Evolutionary conservation across 805 yeast genomes (phyloP).

Genomic region (Candida easanensis): DNA sequence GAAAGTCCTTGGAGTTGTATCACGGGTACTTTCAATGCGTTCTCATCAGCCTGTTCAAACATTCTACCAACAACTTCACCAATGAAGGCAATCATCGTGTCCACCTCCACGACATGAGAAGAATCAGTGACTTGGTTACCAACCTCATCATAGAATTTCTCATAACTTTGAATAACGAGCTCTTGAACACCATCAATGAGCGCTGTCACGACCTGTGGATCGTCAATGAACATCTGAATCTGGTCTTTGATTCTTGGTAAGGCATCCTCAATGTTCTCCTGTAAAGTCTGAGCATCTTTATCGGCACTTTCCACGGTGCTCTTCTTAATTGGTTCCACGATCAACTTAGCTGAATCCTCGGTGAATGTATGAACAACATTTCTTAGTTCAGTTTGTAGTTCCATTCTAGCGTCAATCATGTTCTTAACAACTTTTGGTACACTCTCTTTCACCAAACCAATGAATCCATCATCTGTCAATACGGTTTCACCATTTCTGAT

Average conservation of each 20-base stretch:
- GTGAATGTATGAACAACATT: constrained; percentile 62
- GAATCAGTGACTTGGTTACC: constrained; percentile 28
- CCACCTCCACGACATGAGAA: constrained; percentile 60
- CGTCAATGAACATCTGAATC: constrained; percentile 54
- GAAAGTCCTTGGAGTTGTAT: not conserved
- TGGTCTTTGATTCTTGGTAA: constrained; percentile 55
- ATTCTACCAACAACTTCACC: constrained; percentile 33
- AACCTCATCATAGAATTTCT: constrained; percentile 40
- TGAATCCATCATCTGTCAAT: constrained; percentile 25
- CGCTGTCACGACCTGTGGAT: constrained; percentile 46
- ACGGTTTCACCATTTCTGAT: constrained; percentile 31
- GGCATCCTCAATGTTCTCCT: constrained; percentile 46
- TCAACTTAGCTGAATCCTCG: constrained; percentile 46
- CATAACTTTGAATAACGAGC: constrained; percentile 55
- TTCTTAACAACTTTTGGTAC: constrained; percentile 79
- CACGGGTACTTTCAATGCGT: not conserved
- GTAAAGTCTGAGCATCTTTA: constrained; percentile 39
- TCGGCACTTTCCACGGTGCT: constrained; percentile 26
- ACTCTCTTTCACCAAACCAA: constrained; percentile 58
- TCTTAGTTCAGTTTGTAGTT: constrained; percentile 70
- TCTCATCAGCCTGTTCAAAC: constrained; percentile 26
- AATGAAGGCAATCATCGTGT: constrained; percentile 52
- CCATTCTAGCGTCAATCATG: constrained; percentile 75
- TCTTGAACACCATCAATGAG: constrained; percentile 67
- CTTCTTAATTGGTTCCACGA: constrained; percentile 45